Evolutionary conservation across 2,329 filamentous ascomycete genomes (phyloP), one percentile per base, ranked within the genome.

Genomic region (Pyrenophora teres): DNA sequence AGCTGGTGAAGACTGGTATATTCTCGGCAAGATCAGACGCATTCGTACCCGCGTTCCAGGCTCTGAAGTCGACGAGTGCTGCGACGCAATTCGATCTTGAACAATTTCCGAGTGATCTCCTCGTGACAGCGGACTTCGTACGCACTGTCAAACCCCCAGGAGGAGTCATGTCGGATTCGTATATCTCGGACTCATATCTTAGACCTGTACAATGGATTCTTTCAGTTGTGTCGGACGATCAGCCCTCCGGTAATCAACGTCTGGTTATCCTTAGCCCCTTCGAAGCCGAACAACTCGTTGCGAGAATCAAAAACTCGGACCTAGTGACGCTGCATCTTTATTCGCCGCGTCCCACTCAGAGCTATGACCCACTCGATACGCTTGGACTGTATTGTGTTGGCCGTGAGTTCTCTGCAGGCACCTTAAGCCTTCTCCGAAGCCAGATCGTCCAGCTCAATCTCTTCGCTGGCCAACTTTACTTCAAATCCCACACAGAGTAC

Each of bases 381-480:
- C 27, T 30, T 13, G 27, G 12, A 7, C 27, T 30, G 3, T 30
- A 30, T 9, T 30, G 27, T 5, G 27, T 30, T 5, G 27, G 27
- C 10, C 27, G 10, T 30, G 2, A 10, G 4, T 30, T 51, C 9
- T 57, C 46, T 2, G 31, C 31, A 8, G 8, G 6, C 16, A 16
- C 8, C 9, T 18, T 7, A 6, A 10, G 21, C 13, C n/a, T 46
- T n/a, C 9, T 3, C 16, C 16, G 36, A 40, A 47, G 36, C 30
- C 38, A 15, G 6, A 62, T 74, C 0, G 70, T 75, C 0, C 74
- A 82, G 48, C 77, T 90, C 10, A 48, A 48, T 36, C 30, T 48
- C 27, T 89, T 90, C 49, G 77, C 87, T 0, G 87, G 87, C 0
- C 84, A 88, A 51, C 75, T 89, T 0, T 90, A 89, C 60, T 72